Conservation (phyloP, 306 rosid genomes). For the Quercus dentata region DNA sequence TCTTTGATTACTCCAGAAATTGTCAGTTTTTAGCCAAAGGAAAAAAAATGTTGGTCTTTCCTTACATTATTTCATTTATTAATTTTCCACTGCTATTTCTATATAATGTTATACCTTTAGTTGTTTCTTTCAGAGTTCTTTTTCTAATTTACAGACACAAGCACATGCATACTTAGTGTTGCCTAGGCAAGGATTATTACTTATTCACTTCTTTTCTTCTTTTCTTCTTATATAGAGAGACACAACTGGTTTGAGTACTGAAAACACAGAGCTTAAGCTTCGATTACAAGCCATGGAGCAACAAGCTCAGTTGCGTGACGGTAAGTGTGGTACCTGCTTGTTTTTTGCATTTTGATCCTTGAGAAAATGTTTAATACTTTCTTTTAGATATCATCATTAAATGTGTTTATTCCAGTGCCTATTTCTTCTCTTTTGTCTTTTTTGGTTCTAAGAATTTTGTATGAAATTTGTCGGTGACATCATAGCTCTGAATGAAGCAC, state of each 20-base stretch:
- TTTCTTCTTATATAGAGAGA: conserved; percentile 60
- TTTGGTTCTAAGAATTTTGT: not conserved
- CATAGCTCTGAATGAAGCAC: conserved; percentile 85
- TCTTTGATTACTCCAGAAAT: not conserved
- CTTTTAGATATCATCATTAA: not conserved
- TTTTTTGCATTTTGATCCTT: conserved; percentile 8
- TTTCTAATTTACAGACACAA: not conserved
- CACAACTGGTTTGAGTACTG: conserved; percentile 76
- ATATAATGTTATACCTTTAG: not conserved
- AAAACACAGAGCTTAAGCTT: conserved; percentile 93
- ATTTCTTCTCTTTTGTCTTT: not conserved
- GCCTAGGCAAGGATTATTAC: conserved; percentile 10
- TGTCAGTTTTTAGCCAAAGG: not conserved
- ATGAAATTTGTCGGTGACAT: conserved; percentile 19
- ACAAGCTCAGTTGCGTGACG: conserved; percentile 95
- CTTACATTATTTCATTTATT: not conserved
- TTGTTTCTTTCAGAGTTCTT: not conserved
- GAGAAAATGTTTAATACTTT: not conserved
- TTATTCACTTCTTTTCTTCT: conserved; percentile 10
- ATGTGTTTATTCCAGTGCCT: not conserved
- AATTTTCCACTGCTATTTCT: not conserved
- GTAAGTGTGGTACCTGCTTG: conserved; percentile 34
- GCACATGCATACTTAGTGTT: not conserved
- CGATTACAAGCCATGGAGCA: conserved; percentile 98
- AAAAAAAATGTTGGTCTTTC: not conserved